Conservation (phyloP, 2,329 filamentous ascomycete genomes). For the Pseudogymnoascus sp. region DNA sequence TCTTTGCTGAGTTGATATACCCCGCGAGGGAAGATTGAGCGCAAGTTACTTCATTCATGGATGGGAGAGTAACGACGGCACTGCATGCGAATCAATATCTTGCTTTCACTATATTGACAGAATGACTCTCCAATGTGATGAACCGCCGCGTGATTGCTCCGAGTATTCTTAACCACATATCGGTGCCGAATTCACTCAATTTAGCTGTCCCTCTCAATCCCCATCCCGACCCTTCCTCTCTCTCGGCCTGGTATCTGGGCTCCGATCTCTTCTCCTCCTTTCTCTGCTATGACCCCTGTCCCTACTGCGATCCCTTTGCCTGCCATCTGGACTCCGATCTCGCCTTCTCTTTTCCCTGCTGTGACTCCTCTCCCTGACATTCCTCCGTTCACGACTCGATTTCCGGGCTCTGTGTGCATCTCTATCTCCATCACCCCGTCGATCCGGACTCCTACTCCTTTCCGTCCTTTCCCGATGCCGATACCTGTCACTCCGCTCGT, state of each 20-base stretch:
- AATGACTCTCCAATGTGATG: background rate
- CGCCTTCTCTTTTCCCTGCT: slow-evolving; percentile 20
- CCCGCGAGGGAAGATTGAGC: too few relatives aligned
- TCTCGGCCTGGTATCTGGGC: background rate
- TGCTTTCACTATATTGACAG: background rate
- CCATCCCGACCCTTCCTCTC: background rate
- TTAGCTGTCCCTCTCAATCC: background rate
- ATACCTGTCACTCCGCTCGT: slow-evolving; percentile 19
- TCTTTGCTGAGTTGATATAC: too few relatives aligned
- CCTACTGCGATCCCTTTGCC: background rate
- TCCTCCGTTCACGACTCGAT: slow-evolving; percentile 22
- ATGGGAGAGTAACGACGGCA: background rate
- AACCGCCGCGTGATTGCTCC: background rate
- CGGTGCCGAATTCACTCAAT: background rate
- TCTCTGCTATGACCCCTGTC: background rate
- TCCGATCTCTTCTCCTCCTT: background rate
- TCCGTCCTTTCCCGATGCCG: slow-evolving; percentile 19
- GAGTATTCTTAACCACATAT: background rate
- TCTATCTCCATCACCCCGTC: slow-evolving; percentile 12
- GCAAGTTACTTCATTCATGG: too few relatives aligned
- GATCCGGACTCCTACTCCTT: slow-evolving; percentile 24
- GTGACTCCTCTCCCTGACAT: slow-evolving; percentile 24
- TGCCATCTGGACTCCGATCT: background rate
- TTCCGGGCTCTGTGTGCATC: slow-evolving; percentile 14
- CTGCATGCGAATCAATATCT: background rate